Evolutionary conservation across 1,139 yeast species (phyloP), one percentile per base, ranked within the genome.

Genomic region (Hyphopichia khmerensis): DNA sequence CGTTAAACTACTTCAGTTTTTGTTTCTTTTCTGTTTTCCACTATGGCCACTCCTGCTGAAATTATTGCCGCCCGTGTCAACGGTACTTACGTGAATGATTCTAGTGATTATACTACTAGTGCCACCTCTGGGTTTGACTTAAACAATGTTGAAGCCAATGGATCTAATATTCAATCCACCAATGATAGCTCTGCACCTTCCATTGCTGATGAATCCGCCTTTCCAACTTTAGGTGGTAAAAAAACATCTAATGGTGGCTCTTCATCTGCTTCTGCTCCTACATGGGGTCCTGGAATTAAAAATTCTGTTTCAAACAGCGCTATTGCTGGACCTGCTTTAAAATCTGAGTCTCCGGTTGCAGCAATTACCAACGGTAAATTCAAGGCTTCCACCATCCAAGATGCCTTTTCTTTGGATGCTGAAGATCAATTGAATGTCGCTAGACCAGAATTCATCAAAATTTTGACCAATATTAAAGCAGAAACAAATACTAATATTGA

Each of bases 401-500:
- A 84, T 58, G 87, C 89, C 10, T 85, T 87, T 56, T 76, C 87
- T 35, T 75, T 86, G 53, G 85, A 80, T 55, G 76, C 78, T 49
- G 82, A 80, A 44, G 85, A 83, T 52, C 90, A 84, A 57, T 65
- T 82, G 59, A 75, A 79, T 43, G 77, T 83, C 40, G 65, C 84
- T 37, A 81, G 82, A 55, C 74, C 80, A 19, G 93, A 86, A 54
- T 78, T 84, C 48, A 64, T 81, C 57, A 80, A 81, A 58, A 77
- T 85, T 48, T 71, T 89, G 50, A 72, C 80, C 40, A 67, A 77
- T 39, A 79, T 87, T 54, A 84, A 84, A 62, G 69, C 80, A 47
- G 71, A 71, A 35, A 78, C 86, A 47, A 69, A 75, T 41, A 88
- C 91, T 42, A 78, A 80, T 47, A 80, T 91, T 49, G 96, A 91